phyloP scores from a whole-genome alignment of 768 basidiomycete species.

The Phylloporus arenicola region DNA sequence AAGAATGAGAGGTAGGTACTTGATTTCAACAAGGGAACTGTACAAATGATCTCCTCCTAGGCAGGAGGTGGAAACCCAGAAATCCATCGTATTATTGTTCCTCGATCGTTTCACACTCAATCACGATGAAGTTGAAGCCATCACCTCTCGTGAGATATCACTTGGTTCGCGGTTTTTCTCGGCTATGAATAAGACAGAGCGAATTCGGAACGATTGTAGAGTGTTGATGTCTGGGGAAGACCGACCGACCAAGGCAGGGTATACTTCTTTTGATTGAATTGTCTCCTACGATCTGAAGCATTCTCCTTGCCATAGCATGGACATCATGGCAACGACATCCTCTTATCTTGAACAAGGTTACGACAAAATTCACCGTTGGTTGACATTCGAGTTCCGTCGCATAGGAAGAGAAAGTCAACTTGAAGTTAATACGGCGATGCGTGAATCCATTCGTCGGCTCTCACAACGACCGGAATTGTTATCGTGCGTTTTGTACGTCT shows the following conservation, averaged over 20 bases:
- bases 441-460: conserved; percentile 71
- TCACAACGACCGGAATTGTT: conserved; percentile 73
- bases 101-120: conserved; percentile 80
- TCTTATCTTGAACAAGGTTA: conserved; percentile 84
- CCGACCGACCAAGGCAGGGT: conserved; percentile 75
- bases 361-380: conserved; percentile 84
- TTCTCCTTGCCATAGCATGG: conserved; percentile 48
- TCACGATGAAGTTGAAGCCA: conserved; percentile 62
- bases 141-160: conserved; percentile 75
- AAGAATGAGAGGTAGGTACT: conserved; percentile 60
- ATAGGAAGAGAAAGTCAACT: conserved; percentile 69
- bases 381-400: conserved; percentile 77
- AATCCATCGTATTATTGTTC: conserved; percentile 74
- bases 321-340: conserved; percentile 83
- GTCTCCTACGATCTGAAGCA: neutral
- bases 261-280: conserved; percentile 10
- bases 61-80: conserved; percentile 62
- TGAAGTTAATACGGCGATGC: conserved; percentile 60
- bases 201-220: conserved; percentile 78
- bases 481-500: conserved; percentile 18
- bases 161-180: conserved; percentile 72
- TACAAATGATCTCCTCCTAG: conserved; percentile 32
- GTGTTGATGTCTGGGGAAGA: conserved; percentile 84
- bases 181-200: conserved; percentile 82
- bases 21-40: neutral